Evolutionary conservation across 1,284 basidiomycete genomes (phyloP), one percentile per base, ranked within the genome.

Genomic region (Apiotrichum mycotoxinovorans): DNA sequence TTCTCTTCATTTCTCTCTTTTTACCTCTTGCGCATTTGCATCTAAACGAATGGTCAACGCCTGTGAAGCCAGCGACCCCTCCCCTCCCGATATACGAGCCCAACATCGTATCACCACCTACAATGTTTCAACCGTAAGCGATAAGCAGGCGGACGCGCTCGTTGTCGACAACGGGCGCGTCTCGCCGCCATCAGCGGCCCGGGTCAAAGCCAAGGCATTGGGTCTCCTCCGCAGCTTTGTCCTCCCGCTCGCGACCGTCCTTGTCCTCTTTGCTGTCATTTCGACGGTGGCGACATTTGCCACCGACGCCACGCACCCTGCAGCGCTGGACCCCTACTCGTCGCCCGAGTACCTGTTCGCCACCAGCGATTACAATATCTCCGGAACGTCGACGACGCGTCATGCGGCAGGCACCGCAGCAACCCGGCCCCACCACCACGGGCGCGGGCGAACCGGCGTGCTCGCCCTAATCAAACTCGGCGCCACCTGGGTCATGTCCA

Each of bases 31-130:
- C 22, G 12, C 47, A 22, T 20, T 15, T 4, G 26, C 5, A 38
- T 12, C 34, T n/a, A 23, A 26, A 14, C 47, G 47, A 49, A 49
- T 49, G 47, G 22, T 25, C 35, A 17, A 49, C 35, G 37, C 22
- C 41, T 41, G 44, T n/a, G 51, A 52, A 22, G 25, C 14, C 12
- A 34, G 33, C n/a, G 53, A 55, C 9, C 53, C 53, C 23, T 18
- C 38, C 20, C 53, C 53, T 10, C 53, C 53, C 38, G 53, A 55
- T 55, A 55, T 55, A 55, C 53, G 53, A 55, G 34, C 33, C 8
- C 34, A 9, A 8, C 15, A 33, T 41, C 37, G 26, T 27, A 14
- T 25, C 23, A 7, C 20, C 26, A 35, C 26, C 26, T n/a, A 44
- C n/a, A 20, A 41, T 41, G 40, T 4, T n/a, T 41, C n/a, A 3